A percentile compares a stretch with the other conserved stretches of the same genome.
These are phyloP conservation scores for Aspergillus sp. DNA, from an alignment of 2,329 filamentous ascomycete genomes.

Conservation along the genomic window DNA sequence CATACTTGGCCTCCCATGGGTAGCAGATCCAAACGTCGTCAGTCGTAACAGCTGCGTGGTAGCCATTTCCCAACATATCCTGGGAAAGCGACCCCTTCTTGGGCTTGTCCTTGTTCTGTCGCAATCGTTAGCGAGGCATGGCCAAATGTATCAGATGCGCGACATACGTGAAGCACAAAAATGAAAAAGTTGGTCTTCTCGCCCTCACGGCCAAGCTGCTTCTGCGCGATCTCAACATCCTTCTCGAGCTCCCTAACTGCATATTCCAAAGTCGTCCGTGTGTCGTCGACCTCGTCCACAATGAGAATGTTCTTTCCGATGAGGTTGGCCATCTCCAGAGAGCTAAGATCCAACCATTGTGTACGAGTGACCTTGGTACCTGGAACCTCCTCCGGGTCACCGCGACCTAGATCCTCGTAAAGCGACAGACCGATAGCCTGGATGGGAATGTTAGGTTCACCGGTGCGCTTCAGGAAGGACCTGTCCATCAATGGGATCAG, in stretches of 20 bases:
- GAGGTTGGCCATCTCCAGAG: slow-evolving; percentile 80
- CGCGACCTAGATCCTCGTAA: slow-evolving; percentile 75
- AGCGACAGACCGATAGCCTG: slow-evolving; percentile 97
- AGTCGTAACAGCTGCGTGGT: slow-evolving; percentile 81
- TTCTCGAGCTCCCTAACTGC: slow-evolving; percentile 90
- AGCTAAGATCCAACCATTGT: slow-evolving; percentile 92
- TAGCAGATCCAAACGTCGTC: slow-evolving; percentile 99
- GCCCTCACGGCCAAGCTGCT: slow-evolving; percentile 62
- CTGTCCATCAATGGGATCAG: slow-evolving; percentile 24
- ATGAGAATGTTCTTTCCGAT: slow-evolving; percentile 89
- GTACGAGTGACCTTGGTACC: slow-evolving; percentile 95
- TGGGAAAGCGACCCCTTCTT: slow-evolving; percentile 86
- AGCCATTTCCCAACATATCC: slow-evolving; percentile 64
- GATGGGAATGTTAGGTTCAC: slow-evolving; percentile 91
- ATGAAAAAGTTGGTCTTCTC: slow-evolving; percentile 86
- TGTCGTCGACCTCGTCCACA: slow-evolving; percentile 94
- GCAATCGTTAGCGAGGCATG: slow-evolving; percentile 6
- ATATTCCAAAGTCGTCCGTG: slow-evolving; percentile 88
- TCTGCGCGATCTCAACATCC: slow-evolving; percentile 78
- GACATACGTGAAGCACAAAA: slow-evolving; percentile 85
- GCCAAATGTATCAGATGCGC: not conserved
- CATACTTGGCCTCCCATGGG: slow-evolving; percentile 85
- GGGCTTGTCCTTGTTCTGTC: slow-evolving; percentile 88
- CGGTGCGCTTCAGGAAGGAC: slow-evolving; percentile 89
- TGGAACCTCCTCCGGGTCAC: slow-evolving; percentile 64